A percentile compares a stretch with the other conserved stretches of the same genome.
Conservation (phyloP, 2,329 filamentous ascomycete species). For the Hymenoscyphus scutula region DNA sequence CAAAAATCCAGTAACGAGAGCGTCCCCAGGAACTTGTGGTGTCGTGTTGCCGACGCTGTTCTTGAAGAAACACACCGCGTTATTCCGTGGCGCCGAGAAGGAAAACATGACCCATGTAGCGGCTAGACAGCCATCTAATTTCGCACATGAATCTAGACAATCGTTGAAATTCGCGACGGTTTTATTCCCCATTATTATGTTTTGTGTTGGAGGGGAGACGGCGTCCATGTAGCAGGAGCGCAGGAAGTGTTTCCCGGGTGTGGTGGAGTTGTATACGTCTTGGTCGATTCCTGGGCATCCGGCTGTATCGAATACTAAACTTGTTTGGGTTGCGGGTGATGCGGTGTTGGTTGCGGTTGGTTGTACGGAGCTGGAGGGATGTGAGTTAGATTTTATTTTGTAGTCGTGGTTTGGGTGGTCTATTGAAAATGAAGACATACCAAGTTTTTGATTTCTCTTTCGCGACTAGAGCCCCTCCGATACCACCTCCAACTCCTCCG, state of each 20-base stretch:
- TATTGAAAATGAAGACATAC: conserved; percentile 2
- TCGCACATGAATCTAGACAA: conserved; percentile 24
- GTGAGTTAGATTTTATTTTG: neutral
- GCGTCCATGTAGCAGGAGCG: conserved; percentile 22
- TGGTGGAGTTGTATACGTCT: conserved; percentile 17
- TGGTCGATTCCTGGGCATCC: conserved; percentile 24
- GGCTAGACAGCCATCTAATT: conserved; percentile 19
- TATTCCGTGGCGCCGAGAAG: conserved; percentile 15
- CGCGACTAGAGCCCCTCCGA: conserved; percentile 17
- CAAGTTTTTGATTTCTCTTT: conserved; percentile 15
- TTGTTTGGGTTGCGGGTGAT: conserved; percentile 16
- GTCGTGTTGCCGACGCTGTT: conserved; percentile 8
- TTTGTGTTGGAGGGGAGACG: conserved; percentile 11
- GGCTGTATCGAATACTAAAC: conserved; percentile 21
- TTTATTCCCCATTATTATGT: conserved; percentile 23
- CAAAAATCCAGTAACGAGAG: conserved; percentile 8
- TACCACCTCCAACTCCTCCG: conserved; percentile 22
- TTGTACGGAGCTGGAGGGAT: neutral
- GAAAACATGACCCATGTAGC: conserved; percentile 29
- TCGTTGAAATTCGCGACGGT: conserved; percentile 14
- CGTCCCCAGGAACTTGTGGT: neutral
- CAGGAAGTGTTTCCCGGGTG: conserved; percentile 17
- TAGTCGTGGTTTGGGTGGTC: neutral
- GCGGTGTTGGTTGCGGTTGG: conserved; percentile 13
- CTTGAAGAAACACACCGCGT: conserved; percentile 28